phyloP scores from a whole-genome alignment of 2,329 filamentous ascomycete genomes.

The Alternaria infectoria region DNA sequence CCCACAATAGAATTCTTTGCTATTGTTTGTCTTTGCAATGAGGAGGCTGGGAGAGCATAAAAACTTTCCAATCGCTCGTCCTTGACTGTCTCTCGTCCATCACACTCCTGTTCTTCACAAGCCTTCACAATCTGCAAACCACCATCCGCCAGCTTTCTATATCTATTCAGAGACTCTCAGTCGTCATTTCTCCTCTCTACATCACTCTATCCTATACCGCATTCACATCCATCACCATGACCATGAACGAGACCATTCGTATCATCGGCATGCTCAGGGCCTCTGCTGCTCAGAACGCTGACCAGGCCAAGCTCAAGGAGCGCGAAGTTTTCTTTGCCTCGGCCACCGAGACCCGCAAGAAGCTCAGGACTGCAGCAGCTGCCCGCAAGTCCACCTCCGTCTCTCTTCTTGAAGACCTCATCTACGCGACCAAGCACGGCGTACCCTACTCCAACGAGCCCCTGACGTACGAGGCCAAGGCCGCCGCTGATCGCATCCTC shows the following conservation, averaged over 20 bases:
- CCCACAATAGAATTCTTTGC: conserved; percentile 6
- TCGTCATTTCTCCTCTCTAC: not conserved
- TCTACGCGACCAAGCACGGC: conserved; percentile 18
- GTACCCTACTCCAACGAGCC: conserved; percentile 16
- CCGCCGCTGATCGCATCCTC: conserved; percentile 22
- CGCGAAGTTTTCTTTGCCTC: conserved; percentile 3
- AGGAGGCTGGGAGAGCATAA: not conserved
- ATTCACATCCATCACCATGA: conserved; percentile 5
- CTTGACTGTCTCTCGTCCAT: not conserved
- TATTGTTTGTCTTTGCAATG: conserved; percentile 6
- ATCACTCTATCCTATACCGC: not conserved
- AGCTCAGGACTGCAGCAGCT: conserved; percentile 5
- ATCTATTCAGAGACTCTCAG: not conserved
- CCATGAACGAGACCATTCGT: conserved; percentile 31
- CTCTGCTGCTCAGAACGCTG: conserved; percentile 28
- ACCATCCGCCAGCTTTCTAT: not conserved
- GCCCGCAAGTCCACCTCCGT: conserved; percentile 9
- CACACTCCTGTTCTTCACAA: not conserved
- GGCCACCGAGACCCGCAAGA: not conserved
- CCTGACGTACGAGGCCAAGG: conserved; percentile 20
- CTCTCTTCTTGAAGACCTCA: conserved; percentile 25
- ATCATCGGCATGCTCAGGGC: conserved; percentile 32
- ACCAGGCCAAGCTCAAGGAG: conserved; percentile 24
- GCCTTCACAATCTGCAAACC: not conserved
- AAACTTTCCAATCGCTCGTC: not conserved